Conservation (phyloP, 352 stramenopile species). For the Phytophthora pluvialis region DNA sequence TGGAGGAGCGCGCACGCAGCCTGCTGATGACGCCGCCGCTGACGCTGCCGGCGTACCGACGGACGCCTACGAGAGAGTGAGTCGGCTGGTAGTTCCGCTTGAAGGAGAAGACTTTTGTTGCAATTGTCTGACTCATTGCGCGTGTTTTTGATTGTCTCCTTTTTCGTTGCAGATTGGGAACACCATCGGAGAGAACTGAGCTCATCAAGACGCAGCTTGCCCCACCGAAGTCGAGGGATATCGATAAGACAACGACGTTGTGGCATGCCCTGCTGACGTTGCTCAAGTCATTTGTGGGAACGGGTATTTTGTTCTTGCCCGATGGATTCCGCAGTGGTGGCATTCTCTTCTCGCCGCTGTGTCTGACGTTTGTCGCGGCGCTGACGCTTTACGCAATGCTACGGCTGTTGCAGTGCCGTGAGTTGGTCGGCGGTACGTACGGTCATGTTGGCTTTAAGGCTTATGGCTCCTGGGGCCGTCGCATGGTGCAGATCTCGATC, state of each 20-base stretch:
- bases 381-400: constrained; percentile 83
- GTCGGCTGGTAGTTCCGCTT: constrained; percentile 3
- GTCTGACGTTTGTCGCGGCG: constrained; percentile 62
- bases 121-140: constrained; percentile 5
- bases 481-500: constrained; percentile 84
- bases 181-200: constrained; percentile 41
- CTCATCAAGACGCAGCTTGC: constrained; percentile 25
- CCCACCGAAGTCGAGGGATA: constrained; percentile 39
- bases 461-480: constrained; percentile 69
- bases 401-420: constrained; percentile 71
- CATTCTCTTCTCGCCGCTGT: constrained; percentile 77
- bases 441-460: constrained; percentile 73
- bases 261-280: constrained; percentile 81
- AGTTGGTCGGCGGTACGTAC: constrained; percentile 77
- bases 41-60: constrained; percentile 37
- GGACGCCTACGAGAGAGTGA: constrained; percentile 34
- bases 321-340: constrained; percentile 79
- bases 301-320: constrained; percentile 79
- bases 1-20: constrained; percentile 67
- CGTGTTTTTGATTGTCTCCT: constrained; percentile 11
- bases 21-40: constrained; percentile 73
- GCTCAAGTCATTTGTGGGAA: constrained; percentile 85
- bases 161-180: constrained; percentile 31
- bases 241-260: constrained; percentile 78
- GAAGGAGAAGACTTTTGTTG: constrained; percentile 1